Evolutionary conservation across 2,329 filamentous ascomycete species (phyloP), one percentile per base, ranked within the genome.

Genomic region (Sporothrix schenckii): DNA sequence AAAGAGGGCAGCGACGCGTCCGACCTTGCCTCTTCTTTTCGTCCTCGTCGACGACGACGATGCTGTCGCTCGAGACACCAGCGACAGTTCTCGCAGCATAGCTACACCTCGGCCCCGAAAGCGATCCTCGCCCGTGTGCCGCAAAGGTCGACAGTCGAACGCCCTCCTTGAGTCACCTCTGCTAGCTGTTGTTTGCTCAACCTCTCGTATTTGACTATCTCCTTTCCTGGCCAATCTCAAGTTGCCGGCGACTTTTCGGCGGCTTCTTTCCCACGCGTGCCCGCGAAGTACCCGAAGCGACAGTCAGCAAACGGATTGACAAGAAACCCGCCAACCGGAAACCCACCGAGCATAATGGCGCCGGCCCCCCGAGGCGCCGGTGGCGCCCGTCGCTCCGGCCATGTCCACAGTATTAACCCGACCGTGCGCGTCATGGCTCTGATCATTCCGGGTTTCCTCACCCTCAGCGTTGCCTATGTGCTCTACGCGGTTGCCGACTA

Each of bases 401-500:
- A 27, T 6, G 72, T 72, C 7, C 70, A 60, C 52, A 74, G 73
- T 70, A 66, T 73, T 56, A 67, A 73, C 58, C 27, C 54, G 19
- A 24, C 53, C 3, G 71, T 72, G 70, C 72, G 72, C 27, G 39
- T 41, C 21, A 52, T 72, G 53, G 61, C 73, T 0, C 13, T 69
- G 71, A 80, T 91, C 70, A 88, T 97, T 70, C 93, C 93, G 4
- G 74, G 89, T 52, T 77, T 94, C 66, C 85, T 97, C 53, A 79
- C 88, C 47, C 89, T 85, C 41, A 83, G 87, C 50, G 84, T 92
- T 72, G 88, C 84, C 50, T 93, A 92, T 79, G 87, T 87, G 24
- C 91, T 88, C 47, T 97, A 91, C 80, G 88, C 89, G 16, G 79
- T 93, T 65, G 87, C 91, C 65, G 88, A 86, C 73, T 84, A 85